These are phyloP conservation scores for Tetrahymena elliotti DNA, from an alignment of 73 alveolate genomes.

Conservation along the genomic window DNA sequence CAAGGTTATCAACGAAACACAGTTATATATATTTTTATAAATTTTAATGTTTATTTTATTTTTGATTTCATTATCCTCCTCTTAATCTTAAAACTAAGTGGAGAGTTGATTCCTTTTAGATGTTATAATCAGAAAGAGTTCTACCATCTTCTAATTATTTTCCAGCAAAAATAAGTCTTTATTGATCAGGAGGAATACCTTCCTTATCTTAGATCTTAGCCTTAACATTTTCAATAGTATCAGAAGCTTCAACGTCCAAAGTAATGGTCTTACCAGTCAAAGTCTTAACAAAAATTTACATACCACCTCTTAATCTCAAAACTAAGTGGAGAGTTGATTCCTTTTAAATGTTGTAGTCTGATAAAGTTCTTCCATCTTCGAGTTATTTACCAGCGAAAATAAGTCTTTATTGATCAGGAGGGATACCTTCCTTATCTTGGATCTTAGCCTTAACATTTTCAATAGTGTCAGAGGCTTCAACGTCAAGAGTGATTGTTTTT, in stretches of 20 bases:
- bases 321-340: constrained; percentile 30
- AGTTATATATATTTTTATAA: too few relatives aligned
- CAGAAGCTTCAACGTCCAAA: constrained; percentile 30
- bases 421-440: constrained; percentile 49
- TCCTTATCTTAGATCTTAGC: constrained; percentile 32
- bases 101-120: constrained; percentile 38
- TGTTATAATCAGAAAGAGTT: constrained; percentile 40
- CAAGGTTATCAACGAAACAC: too few relatives aligned
- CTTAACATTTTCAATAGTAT: constrained; percentile 40
- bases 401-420: constrained; percentile 40
- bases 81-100: constrained; percentile 23
- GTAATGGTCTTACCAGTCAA: constrained; percentile 27
- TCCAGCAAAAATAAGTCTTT: constrained; percentile 46
- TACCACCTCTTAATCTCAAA: constrained; percentile 43
- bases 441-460: constrained; percentile 50
- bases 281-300: constrained; percentile 10
- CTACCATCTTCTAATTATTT: constrained; percentile 24
- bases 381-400: constrained; percentile 20
- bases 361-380: constrained; percentile 29
- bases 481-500: constrained; percentile 29
- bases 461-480: constrained; percentile 54
- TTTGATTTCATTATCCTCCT: too few relatives aligned
- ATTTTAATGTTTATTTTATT: too few relatives aligned
- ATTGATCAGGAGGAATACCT: constrained; percentile 38
- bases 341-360: constrained; percentile 15